Evolutionary conservation across 306 rosid species (phyloP), one percentile per base, ranked within the genome.

Genomic region (Acacia acuminata): DNA sequence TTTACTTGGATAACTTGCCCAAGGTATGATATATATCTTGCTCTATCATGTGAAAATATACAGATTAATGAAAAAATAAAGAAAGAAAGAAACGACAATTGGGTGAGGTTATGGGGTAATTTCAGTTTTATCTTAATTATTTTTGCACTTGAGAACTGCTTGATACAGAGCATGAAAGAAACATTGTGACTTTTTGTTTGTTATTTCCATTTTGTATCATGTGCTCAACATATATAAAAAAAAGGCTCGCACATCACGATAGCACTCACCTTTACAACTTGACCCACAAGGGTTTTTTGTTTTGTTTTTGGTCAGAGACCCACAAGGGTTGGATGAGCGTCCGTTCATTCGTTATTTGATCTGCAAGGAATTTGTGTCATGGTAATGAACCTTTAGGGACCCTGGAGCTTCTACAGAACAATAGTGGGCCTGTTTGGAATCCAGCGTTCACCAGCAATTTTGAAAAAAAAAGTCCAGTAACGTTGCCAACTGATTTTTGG

Each of bases 1-100:
- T 71, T 55, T 87, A 87, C 83, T 73, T 83, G 56, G 76, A 79
- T 53, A 87, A 65, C 83, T 82, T 87, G 45, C 89, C 90, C 22
- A 87, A 85, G 90, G 90, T 87, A 81, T 50, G 60, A 17, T 51
- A 20, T 20, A 67, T 32, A 24, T 7, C 9, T 24, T 24, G 66
- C 16, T 11, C 17, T 24, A 16, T 44, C 20, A 14, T 48, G 14
- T 27, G 42, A 70, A 38, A 19, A 70, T 42, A 20, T 43, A 20
- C 47, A 47, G 20, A 50, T 38, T 5, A 1, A 60, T 60, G 32
- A 24, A 60, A 60, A 60, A 2, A 55, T 2, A 19, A 24, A 60
- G 1, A 60, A 51, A 51, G 1, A 17, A 24, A 24, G 0, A 20
- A 56, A 22, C 14, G 13, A 44, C 48, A 27, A n/a, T 20, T 58